Percentiles rank a stretch among this genome's conserved stretches.
Evolutionary conservation across 192 early-diverging fungal species (phyloP).

Genomic region (Linnemannia schmuckeri): DNA sequence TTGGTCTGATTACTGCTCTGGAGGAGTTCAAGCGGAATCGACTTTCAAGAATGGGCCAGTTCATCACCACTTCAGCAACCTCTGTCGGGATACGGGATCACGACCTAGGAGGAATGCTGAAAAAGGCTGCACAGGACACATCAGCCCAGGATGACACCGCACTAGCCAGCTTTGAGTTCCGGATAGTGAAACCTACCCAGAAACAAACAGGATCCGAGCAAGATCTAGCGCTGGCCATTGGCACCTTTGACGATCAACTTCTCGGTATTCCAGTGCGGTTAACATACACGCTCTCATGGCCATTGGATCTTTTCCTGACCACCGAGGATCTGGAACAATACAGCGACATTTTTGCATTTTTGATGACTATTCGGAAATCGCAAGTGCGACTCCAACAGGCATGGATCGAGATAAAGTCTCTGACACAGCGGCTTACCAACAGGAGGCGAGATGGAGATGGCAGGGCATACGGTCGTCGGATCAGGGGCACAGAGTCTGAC

Average conservation of each 20-base stretch:
- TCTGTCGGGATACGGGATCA: constrained; percentile 45
- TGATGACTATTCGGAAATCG: constrained; percentile 68
- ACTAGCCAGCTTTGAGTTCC: constrained; percentile 27
- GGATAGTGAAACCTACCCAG: not conserved
- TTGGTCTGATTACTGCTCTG: constrained; percentile 68
- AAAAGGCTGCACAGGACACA: constrained; percentile 38
- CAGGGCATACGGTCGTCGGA: constrained; percentile 10
- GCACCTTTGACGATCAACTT: constrained; percentile 63
- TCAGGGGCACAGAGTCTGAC: not conserved
- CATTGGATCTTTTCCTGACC: constrained; percentile 77
- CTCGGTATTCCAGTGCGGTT: constrained; percentile 67
- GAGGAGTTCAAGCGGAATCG: constrained; percentile 57
- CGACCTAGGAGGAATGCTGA: constrained; percentile 25
- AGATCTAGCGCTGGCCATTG: not conserved
- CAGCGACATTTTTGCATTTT: constrained; percentile 71
- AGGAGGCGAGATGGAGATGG: constrained; percentile 22
- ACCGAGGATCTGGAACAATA: constrained; percentile 71
- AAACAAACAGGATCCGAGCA: not conserved
- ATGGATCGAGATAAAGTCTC: constrained; percentile 55
- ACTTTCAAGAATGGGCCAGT: constrained; percentile 38
- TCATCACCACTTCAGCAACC: constrained; percentile 19
- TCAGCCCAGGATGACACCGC: constrained; percentile 34
- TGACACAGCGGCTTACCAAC: constrained; percentile 49
- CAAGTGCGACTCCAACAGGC: constrained; percentile 66
- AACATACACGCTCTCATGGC: constrained; percentile 74